Conservation (phyloP, 2,329 filamentous ascomycete species). For the Cladosporium sp. region DNA sequence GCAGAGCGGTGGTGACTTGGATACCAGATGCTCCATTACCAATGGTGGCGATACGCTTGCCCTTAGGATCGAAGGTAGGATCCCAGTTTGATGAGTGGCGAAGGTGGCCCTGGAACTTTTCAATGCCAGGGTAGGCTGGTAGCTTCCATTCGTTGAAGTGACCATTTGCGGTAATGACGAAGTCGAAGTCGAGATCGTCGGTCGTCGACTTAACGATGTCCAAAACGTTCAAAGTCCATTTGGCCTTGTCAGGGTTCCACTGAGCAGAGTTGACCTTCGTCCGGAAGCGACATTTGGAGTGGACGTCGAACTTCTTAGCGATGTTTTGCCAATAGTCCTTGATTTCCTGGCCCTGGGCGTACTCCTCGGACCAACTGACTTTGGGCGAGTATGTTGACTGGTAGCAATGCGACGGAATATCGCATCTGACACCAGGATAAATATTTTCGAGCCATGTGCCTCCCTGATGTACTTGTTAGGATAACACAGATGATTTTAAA, state of each 20-base stretch:
- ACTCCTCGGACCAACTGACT: slow-evolving; percentile 64
- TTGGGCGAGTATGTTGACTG: slow-evolving; percentile 66
- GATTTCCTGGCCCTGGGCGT: slow-evolving; percentile 64
- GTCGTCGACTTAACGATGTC: slow-evolving; percentile 25
- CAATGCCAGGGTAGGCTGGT: slow-evolving; percentile 52
- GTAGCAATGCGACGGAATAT: slow-evolving; percentile 67
- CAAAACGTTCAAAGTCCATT: slow-evolving; percentile 57
- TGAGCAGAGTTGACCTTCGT: slow-evolving; percentile 53
- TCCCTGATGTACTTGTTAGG: slow-evolving; percentile 29
- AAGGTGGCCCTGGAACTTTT: slow-evolving; percentile 34
- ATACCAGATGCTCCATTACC: slow-evolving; percentile 43
- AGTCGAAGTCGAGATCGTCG: slow-evolving; percentile 50
- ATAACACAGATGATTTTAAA: background rate
- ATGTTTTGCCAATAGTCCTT: slow-evolving; percentile 61
- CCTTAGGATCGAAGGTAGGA: slow-evolving; percentile 26
- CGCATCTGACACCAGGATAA: slow-evolving; percentile 64
- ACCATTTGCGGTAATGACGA: slow-evolving; percentile 61
- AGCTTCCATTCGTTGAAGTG: slow-evolving; percentile 63
- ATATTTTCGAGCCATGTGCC: slow-evolving; percentile 48
- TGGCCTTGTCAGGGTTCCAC: slow-evolving; percentile 51
- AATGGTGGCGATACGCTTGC: slow-evolving; percentile 40
- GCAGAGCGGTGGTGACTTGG: slow-evolving; percentile 45
- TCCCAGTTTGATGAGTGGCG: slow-evolving; percentile 40
- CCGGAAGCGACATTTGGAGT: slow-evolving; percentile 53
- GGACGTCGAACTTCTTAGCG: slow-evolving; percentile 61